Conservation (phyloP, 2,329 filamentous ascomycete genomes). For the Fusarium sp. region DNA sequence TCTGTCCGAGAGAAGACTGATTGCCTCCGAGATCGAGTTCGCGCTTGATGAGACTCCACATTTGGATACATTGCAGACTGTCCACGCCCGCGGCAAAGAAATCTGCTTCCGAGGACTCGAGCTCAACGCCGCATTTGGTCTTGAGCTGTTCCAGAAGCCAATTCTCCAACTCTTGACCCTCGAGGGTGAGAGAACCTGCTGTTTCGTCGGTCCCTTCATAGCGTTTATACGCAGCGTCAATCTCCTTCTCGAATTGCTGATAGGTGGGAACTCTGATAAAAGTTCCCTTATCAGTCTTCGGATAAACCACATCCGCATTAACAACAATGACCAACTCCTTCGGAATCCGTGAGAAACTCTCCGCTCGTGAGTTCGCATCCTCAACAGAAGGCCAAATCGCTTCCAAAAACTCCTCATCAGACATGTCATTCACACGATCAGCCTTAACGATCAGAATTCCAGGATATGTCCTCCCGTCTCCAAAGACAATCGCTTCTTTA, state of each 20-base stretch:
- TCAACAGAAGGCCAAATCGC: conserved; percentile 63
- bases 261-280: conserved; percentile 65
- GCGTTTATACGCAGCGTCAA: conserved; percentile 55
- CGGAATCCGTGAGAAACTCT: conserved; percentile 65
- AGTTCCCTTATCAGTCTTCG: conserved; percentile 65
- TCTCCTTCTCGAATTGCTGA: conserved; percentile 56
- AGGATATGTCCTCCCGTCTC: conserved; percentile 62
- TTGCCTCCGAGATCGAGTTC: conserved; percentile 62
- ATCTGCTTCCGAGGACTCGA: conserved; percentile 52
- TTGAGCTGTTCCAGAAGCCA: conserved; percentile 44
- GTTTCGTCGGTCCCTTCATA: conserved; percentile 29
- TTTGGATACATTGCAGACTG: conserved; percentile 68
- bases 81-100: conserved; percentile 71
- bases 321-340: conserved; percentile 65
- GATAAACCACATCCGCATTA: conserved; percentile 57
- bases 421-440: conserved; percentile 56
- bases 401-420: conserved; percentile 60
- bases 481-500: conserved; percentile 68
- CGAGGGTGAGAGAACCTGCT: neutral
- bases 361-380: conserved; percentile 61
- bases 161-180: conserved; percentile 45
- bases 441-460: conserved; percentile 66
- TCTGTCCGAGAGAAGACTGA: conserved; percentile 59
- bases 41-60: conserved; percentile 64
- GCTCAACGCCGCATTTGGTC: conserved; percentile 49